Evolutionary conservation across 164 flowering plant species (phyloP), one percentile per base, ranked within the genome.

Genomic region (Chimonanthus praecox): DNA sequence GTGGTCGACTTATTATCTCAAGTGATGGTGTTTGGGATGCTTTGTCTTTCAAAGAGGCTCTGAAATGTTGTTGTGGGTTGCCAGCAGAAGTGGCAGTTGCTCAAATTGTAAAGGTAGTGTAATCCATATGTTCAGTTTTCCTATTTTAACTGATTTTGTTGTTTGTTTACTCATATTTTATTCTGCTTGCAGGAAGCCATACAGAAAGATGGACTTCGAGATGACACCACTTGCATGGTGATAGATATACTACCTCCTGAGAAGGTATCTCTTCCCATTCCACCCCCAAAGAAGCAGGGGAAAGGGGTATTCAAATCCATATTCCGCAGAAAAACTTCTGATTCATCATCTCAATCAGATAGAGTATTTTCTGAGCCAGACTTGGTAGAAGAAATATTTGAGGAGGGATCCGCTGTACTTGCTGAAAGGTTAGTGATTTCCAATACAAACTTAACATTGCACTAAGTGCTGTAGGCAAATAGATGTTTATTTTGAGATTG

Each of bases 21-120:
- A 96, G 99, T 78, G 99, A 96, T 82, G 99, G 99, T 78, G 99
- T 96, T 68, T 96, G 99, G 99, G 98, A 96, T 86, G 92, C 92
- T 73, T 74, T 96, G 74, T 76, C 91, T 69, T 85, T 90, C 2
- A 97, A 96, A 84, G 61, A 64, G 64, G 93, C 92, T 58, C 49
- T 90, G 77, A 95, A 85, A 61, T 91, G 97, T 79, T 88, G 93
- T 79, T 89, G 92, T 63, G 97, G 95, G 51, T 83, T 94, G 91
- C 82, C 91, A 61, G 74, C 91, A 69, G 98, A 94, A 69, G 85
- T 92, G 72, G 95, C 99, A 73, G 97, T 98, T 76, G 84, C 87
- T 18, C 94, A 94, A 71, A 84, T 96, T 78, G 98, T 94, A 49
- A 91, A 96, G 79, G 99, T 94, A 83, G 15, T 18, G 48, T 18